These are phyloP conservation scores for Picea sitchensis DNA, from an alignment of 75 land plant genomes.

Conservation along the genomic window DNA sequence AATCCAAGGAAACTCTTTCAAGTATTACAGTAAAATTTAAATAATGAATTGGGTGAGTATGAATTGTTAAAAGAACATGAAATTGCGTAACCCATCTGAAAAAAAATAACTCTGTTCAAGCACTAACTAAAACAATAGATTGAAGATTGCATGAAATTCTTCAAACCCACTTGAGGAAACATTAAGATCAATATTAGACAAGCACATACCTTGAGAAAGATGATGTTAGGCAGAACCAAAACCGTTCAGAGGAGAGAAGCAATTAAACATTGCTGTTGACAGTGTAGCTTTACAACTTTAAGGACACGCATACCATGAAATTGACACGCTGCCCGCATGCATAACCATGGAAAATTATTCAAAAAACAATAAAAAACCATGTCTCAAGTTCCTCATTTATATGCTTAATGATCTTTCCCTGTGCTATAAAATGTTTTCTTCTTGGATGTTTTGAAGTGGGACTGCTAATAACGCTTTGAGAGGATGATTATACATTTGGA, in stretches of 20 bases:
- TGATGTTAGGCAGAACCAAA: not conserved
- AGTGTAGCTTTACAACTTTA: not conserved
- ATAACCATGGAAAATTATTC: not conserved
- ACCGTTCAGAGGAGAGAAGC: not conserved
- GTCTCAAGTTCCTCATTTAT: not conserved
- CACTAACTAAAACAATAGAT: not conserved
- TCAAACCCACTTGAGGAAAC: no score
- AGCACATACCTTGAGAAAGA: not conserved
- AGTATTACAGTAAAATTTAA: not conserved
- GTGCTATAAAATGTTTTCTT: not conserved
- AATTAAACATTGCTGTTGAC: not conserved
- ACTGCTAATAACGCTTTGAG: no score
- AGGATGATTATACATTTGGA: no score
- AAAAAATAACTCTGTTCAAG: not conserved
- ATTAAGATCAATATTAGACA: not conserved
- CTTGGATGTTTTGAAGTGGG: no score
- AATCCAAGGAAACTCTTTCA: not conserved
- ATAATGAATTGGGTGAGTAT: no score
- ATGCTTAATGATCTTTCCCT: not conserved
- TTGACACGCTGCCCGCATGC: not conserved
- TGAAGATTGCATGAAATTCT: not conserved
- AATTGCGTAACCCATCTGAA: not conserved
- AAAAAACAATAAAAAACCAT: not conserved
- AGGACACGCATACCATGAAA: not conserved
- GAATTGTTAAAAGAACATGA: not conserved